Evolutionary conservation across 1,139 yeast genomes (phyloP), one percentile per base, ranked within the genome.

Genomic region (Ashbya aceris): DNA sequence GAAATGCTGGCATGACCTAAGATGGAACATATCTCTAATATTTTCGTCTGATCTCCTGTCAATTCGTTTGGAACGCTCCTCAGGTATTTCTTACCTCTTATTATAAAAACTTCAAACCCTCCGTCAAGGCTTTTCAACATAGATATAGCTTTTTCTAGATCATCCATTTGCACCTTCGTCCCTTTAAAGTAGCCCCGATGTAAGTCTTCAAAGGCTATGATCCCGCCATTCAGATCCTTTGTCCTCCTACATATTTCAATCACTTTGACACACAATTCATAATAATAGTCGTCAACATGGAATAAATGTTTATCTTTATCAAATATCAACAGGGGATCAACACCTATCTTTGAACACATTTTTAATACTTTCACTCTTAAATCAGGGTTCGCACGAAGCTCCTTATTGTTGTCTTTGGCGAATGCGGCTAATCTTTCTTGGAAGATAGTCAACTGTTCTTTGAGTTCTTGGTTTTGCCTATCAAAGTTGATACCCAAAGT

Each of bases 241-340:
- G 93, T 81, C 31, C 73, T 69, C 44, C 81, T 76, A 56, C 95
- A 84, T 2, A 82, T 67, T 52, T 86, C 95, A 27, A 85, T 80
- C 10, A 85, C 68, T 43, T 79, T 73, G 8, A 85, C 83, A 1
- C 85, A 76, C 30, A 87, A 63, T 36, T 81, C 86, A 46, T 77
- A 74, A 49, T 70, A 69, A 53, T 73, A 79, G 50, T 80, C 85
- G 17, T 71, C 70, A n/a, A 66, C 68, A 40, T 68, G 55, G 55
- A 61, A 48, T 56, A 66, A 39, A 71, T 66, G 62, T 32, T 54
- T 52, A 41, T 59, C 56, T 34, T 49, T 53, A 37, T 59, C 59
- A 39, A 58, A 59, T 11, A 60, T 32, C 31, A 79, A 80, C 33
- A 85, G 61, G 1, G 95, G 91, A 56, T 86, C 95, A n/a, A 85